phyloP scores from a whole-genome alignment of 1,284 basidiomycete genomes.

The Melampsora americana region DNA sequence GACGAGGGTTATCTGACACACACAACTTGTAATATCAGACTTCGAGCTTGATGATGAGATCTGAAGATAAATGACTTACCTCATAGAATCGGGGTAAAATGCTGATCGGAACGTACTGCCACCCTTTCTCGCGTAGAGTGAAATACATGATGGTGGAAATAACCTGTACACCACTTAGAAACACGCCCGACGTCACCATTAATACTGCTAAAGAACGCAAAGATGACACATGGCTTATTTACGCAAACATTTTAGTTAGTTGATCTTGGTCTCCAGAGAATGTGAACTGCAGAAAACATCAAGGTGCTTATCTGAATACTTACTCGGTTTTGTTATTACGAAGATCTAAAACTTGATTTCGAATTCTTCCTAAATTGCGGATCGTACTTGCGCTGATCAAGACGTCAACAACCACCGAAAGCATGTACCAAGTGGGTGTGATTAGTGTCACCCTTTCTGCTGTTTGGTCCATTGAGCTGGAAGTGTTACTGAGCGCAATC shows the following conservation, averaged over 20 bases:
- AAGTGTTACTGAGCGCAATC: background rate
- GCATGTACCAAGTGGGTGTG: background rate
- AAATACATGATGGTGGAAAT: background rate
- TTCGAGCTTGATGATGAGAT: background rate
- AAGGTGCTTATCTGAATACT: background rate
- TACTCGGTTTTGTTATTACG: background rate
- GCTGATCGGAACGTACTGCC: background rate
- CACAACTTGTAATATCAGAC: background rate
- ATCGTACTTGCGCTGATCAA: slow-evolving; percentile 2
- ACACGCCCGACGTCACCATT: background rate
- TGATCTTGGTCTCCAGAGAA: background rate
- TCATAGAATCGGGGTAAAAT: background rate
- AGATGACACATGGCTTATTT: background rate
- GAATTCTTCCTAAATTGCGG: background rate
- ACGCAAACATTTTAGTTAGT: background rate
- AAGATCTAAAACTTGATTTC: background rate
- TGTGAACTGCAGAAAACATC: background rate
- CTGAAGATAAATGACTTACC: background rate
- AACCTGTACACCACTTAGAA: background rate
- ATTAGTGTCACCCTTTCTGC: background rate
- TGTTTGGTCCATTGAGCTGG: background rate
- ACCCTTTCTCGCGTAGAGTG: background rate
- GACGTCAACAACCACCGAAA: background rate
- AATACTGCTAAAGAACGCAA: background rate
- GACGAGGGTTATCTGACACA: background rate